Evolutionary conservation across 2,329 filamentous ascomycete species (phyloP), one percentile per base, ranked within the genome.

Genomic region (Tolypocladium tundrense): DNA sequence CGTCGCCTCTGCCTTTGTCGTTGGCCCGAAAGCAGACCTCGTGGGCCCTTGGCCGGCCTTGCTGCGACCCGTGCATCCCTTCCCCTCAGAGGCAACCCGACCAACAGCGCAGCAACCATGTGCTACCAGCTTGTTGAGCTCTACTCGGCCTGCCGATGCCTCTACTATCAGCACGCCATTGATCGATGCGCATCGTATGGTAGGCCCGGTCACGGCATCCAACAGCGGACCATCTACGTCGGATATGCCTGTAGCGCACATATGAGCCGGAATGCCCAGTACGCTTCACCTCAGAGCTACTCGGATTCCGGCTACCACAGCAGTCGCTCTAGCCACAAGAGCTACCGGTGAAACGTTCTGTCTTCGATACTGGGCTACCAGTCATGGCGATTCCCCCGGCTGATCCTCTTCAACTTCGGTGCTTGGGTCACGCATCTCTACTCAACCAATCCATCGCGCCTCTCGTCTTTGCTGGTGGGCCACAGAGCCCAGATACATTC

Each of bases 101-200:
- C 54, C 61, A 54, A 62, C 53, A 56, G 33, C 55, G 16, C 31
- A 11, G 48, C 9, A 21, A 51, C 48, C 61, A 96, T 96, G 91
- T 96, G 91, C 69, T 92, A 90, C 69, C 89, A 92, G 75, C 75
- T 96, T 61, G 79, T 93, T 66, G 91, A 96, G 73, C 81, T 90
- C 59, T 96, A 91, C 78, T 86, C 91, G 57, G 89, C 88, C 58
- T 96, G 91, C 80, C 83, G 86, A 62, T 96, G 91, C 75, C 80
- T 93, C 65, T 95, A 96, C 79, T 90, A 93, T 78, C 82, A 87
- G 68, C 92, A 96, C 71, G 86, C 89, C 53, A 81, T 96, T 66
- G 91, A 96, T 68, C 88, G 88, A 60, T 96, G 91, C 70, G 79
- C 85, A 54, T 79, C 84, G 41, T 90, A 91, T 69, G 88, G 88